Evolutionary conservation across 139 green algal genomes (phyloP).

Genomic region (Haematococcus lacustris): DNA sequence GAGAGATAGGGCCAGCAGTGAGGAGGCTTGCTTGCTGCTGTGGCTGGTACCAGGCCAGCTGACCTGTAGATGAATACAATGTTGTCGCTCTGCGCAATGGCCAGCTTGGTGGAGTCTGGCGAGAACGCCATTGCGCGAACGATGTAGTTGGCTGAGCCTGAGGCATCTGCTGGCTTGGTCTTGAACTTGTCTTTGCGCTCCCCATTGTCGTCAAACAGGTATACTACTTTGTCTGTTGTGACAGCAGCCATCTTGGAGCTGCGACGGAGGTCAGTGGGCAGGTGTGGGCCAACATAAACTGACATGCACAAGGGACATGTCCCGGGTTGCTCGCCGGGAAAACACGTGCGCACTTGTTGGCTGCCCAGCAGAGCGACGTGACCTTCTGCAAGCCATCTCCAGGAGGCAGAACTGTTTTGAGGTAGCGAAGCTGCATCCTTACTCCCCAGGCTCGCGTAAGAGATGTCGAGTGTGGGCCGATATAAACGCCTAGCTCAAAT

Average conservation of each 20-base stretch:
- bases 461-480: too few relatives aligned
- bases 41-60: too few relatives aligned
- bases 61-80: conserved; percentile 85
- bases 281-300: background rate
- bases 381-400: conserved; percentile 53
- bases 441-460: too few relatives aligned
- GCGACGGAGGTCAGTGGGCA: conserved; percentile 6
- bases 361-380: conserved; percentile 53
- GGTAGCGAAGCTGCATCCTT: conserved; percentile 60
- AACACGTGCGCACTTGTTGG: conserved; percentile 53
- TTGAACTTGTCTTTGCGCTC: conserved; percentile 80
- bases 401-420: conserved; percentile 51
- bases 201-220: conserved; percentile 77
- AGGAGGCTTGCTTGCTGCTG: too few relatives aligned
- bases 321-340: background rate
- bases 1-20: too few relatives aligned
- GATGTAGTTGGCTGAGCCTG: conserved; percentile 36
- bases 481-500: too few relatives aligned
- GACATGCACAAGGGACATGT: background rate
- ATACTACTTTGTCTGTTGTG: conserved; percentile 69
- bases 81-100: conserved; percentile 79
- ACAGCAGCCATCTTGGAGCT: conserved; percentile 64
- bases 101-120: conserved; percentile 72
- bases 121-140: conserved; percentile 75
- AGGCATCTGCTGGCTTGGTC: conserved; percentile 45